phyloP scores from a whole-genome alignment of 2,329 filamentous ascomycete genomes.

The Paraconiothyrium brasiliense region DNA sequence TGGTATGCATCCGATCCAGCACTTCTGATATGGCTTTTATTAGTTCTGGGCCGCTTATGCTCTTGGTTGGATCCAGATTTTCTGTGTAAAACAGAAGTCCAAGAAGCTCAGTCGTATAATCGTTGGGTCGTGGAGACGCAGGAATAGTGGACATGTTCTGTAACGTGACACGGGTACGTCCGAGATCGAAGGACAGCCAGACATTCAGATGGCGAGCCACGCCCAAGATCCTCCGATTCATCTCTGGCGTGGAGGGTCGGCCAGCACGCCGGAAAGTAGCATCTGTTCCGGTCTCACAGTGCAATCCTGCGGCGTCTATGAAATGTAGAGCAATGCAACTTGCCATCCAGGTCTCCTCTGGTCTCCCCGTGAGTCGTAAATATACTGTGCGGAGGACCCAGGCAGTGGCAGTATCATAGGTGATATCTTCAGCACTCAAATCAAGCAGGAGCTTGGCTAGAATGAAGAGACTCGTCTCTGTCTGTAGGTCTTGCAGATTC shows the following conservation, averaged over 20 bases:
- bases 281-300: conserved; percentile 50
- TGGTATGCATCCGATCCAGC: conserved; percentile 52
- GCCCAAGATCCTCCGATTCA: conserved; percentile 57
- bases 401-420: conserved; percentile 54
- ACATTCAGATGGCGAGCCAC: conserved; percentile 67
- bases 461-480: conserved; percentile 53
- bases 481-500: conserved; percentile 49
- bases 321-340: conserved; percentile 68
- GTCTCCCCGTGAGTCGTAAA: conserved; percentile 62
- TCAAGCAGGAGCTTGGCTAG: conserved; percentile 59
- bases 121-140: conserved; percentile 51
- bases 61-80: conserved; percentile 62
- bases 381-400: conserved; percentile 66
- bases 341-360: conserved; percentile 66
- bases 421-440: conserved; percentile 40
- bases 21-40: conserved; percentile 55
- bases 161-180: conserved; percentile 62
- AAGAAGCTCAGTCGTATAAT: conserved; percentile 60
- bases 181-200: conserved; percentile 69
- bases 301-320: conserved; percentile 63
- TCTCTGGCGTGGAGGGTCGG: conserved; percentile 47
- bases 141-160: conserved; percentile 57
- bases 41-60: conserved; percentile 54
- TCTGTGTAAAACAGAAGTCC: conserved; percentile 63
- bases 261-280: conserved; percentile 21